Conservation (phyloP, 73 alveolate genomes). For the Tetrahymena thermophila region DNA sequence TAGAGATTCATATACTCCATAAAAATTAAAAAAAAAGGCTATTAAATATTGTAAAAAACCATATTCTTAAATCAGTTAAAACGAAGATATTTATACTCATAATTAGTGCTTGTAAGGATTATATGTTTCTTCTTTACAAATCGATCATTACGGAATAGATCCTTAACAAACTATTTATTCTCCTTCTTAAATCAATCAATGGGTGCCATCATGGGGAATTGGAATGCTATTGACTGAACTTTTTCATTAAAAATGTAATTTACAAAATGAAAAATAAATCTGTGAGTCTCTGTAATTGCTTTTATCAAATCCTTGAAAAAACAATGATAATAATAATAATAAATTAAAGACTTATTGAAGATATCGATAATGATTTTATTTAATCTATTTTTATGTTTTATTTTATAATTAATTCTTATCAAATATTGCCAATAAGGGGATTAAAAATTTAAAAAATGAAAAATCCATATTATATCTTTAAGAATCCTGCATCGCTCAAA, state of each 20-base stretch:
- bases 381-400: no score
- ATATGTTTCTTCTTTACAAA: background rate
- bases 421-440: no score
- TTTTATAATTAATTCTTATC: no score
- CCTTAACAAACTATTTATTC: background rate
- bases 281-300: background rate
- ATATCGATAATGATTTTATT: no score
- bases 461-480: no score
- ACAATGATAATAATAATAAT: no score
- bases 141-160: background rate
- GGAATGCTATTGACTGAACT: background rate
- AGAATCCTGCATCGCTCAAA: no score
- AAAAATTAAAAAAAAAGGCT: background rate
- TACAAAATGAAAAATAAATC: background rate
- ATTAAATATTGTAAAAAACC: background rate
- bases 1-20: background rate
- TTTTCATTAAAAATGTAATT: background rate
- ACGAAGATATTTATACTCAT: background rate
- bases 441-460: no score
- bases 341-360: no score
- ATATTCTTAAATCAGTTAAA: background rate
- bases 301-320: background rate
- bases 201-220: background rate
- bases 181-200: background rate
- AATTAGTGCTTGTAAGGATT: background rate